Evolutionary conservation across 441 rosid species (phyloP).

Genomic region (Corymbia citriodora): DNA sequence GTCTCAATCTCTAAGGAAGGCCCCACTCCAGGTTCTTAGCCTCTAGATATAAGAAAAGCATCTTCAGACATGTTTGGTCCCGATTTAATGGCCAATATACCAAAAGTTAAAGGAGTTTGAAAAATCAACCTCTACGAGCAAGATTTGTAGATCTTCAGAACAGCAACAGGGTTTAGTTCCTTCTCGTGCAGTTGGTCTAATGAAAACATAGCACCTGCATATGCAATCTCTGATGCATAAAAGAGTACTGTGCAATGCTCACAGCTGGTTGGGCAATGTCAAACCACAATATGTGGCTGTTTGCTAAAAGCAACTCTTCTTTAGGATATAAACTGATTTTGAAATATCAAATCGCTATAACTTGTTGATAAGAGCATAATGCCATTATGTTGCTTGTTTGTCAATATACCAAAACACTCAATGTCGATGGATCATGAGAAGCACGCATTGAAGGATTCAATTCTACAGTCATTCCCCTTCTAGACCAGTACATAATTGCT

Average conservation of each 20-base stretch:
- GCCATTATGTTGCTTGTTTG: background rate
- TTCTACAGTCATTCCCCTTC: background rate
- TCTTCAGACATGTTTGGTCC: background rate
- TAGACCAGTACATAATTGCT: background rate
- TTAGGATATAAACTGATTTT: background rate
- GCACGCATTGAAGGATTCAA: background rate
- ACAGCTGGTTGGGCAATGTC: background rate
- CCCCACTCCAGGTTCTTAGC: background rate
- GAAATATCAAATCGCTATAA: background rate
- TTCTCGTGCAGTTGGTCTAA: background rate
- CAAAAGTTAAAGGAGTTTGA: background rate
- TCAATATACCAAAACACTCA: background rate
- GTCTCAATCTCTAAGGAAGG: background rate
- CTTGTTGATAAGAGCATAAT: background rate
- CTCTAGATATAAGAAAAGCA: background rate
- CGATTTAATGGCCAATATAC: background rate
- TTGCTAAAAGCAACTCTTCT: background rate
- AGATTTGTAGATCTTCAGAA: slow-evolving; percentile 4
- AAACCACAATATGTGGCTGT: background rate
- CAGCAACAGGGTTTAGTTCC: slow-evolving; percentile 2
- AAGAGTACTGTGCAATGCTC: background rate
- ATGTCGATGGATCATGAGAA: background rate
- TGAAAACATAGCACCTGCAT: slow-evolving; percentile 2
- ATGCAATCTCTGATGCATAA: slow-evolving; percentile 1
- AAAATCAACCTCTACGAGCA: slow-evolving; percentile 3